A percentile compares a stretch with the other conserved stretches of the same genome.
Evolutionary conservation across 1,284 basidiomycete species (phyloP).

Genomic region (Ustilago tritici): DNA sequence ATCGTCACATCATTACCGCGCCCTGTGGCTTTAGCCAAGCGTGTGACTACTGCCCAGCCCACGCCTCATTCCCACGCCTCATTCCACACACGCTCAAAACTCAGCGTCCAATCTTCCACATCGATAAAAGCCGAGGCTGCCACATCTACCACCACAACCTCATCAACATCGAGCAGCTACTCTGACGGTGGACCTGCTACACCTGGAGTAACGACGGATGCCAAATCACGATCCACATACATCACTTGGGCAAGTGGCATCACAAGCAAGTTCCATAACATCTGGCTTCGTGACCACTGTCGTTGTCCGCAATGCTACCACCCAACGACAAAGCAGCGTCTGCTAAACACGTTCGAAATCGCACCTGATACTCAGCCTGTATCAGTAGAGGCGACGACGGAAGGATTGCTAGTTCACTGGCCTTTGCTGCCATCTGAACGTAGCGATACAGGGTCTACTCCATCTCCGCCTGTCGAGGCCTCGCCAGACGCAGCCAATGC

Average conservation of each 20-base stretch:
- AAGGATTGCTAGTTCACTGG: constrained; percentile 78
- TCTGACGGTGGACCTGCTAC: constrained; percentile 27
- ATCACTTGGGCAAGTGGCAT: constrained; percentile 52
- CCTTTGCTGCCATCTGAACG: constrained; percentile 58
- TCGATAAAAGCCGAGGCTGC: constrained; percentile 16
- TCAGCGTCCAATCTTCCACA: constrained; percentile 5
- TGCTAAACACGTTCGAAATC: constrained; percentile 89
- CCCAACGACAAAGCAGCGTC: constrained; percentile 86
- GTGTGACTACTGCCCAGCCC: background rate
- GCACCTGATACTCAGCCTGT: constrained; percentile 79
- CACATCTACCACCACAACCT: constrained; percentile 6
- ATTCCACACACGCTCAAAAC: constrained; percentile 16
- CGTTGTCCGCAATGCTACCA: constrained; percentile 90
- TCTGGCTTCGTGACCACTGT: constrained; percentile 87
- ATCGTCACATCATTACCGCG: constrained; percentile 10
- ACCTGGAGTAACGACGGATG: constrained; percentile 34
- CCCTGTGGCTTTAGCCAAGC: background rate
- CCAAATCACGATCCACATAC: constrained; percentile 28
- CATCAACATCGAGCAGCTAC: constrained; percentile 22
- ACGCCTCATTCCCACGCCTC: background rate
- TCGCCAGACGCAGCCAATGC: constrained; percentile 10
- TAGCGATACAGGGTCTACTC: constrained; percentile 6
- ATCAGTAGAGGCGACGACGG: constrained; percentile 75
- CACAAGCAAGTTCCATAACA: constrained; percentile 73
- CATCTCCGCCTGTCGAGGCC: background rate